These are phyloP conservation scores for Casaregolazyma lundiana DNA, from an alignment of 1,139 yeast genomes.

Conservation along the genomic window DNA sequence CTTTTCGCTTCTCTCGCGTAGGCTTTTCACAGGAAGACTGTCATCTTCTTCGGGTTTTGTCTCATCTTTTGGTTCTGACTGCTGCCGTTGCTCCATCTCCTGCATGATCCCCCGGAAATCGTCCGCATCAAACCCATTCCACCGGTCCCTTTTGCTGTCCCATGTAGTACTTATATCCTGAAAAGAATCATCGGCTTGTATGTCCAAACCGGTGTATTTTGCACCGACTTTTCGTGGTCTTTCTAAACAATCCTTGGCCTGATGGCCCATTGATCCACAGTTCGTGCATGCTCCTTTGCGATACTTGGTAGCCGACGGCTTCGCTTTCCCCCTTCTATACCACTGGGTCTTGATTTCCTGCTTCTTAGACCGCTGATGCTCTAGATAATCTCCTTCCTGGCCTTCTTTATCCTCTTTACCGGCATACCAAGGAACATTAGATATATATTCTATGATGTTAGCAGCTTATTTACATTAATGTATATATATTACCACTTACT, in stretches of 20 bases:
- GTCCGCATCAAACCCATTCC: conserved; percentile 66
- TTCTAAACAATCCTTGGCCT: conserved; percentile 47
- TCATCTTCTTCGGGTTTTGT: conserved; percentile 5
- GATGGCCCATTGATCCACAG: conserved; percentile 49
- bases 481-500: conserved; percentile 16
- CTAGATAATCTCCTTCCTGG: conserved; percentile 38
- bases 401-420: conserved; percentile 23
- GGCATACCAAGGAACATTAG: conserved; percentile 49
- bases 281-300: conserved; percentile 46
- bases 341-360: conserved; percentile 27
- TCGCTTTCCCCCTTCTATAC: conserved; percentile 31
- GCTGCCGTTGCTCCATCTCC: conserved; percentile 38
- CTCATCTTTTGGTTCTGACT: conserved; percentile 13
- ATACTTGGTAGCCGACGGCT: conserved; percentile 32
- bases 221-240: conserved; percentile 43
- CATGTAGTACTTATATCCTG: conserved; percentile 36
- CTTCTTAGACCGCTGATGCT: conserved; percentile 46
- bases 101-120: conserved; percentile 53
- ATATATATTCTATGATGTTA: conserved; percentile 17
- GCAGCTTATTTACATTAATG: background rate
- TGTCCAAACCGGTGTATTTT: conserved; percentile 32
- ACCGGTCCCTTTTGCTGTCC: conserved; percentile 71
- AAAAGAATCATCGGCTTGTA: conserved; percentile 29
- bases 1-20: conserved; percentile 50
- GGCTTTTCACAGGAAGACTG: conserved; percentile 22